A percentile compares a stretch with the other conserved stretches of the same genome.
Evolutionary conservation across 768 basidiomycete genomes (phyloP).

Genomic region (Termitomyces sp.): DNA sequence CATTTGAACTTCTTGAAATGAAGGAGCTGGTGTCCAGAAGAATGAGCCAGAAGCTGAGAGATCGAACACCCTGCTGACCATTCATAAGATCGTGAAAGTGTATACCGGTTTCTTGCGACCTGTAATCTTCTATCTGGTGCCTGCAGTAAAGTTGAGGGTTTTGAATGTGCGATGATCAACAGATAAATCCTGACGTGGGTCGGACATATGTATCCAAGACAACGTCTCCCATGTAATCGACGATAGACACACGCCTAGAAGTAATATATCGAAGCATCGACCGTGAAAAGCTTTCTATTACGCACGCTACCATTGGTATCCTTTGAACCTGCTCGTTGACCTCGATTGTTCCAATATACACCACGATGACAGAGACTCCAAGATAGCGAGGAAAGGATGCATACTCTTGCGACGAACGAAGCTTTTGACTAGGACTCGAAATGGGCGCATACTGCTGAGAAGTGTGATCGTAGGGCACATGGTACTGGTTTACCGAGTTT

Average conservation of each 20-base stretch:
- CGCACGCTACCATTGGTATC: conserved; percentile 50
- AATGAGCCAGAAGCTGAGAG: neutral
- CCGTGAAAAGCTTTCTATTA: conserved; percentile 1
- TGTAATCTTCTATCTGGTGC: conserved; percentile 40
- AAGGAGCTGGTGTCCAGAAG: conserved; percentile 28
- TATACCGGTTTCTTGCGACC: conserved; percentile 41
- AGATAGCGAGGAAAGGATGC: conserved; percentile 26
- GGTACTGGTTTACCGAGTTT: neutral
- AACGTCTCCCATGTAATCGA: conserved; percentile 39
- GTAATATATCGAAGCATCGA: no score
- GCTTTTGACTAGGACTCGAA: neutral
- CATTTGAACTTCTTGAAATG: conserved; percentile 42
- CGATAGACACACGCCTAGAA: conserved; percentile 42
- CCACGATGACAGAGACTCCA: conserved; percentile 38
- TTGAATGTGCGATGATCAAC: neutral
- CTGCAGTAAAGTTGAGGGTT: conserved; percentile 19
- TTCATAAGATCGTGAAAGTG: conserved; percentile 29
- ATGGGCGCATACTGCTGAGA: neutral
- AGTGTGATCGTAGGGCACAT: neutral
- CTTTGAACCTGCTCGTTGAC: conserved; percentile 18
- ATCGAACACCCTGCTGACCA: conserved; percentile 23
- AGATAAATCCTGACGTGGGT: conserved; percentile 37
- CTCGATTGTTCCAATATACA: conserved; percentile 32
- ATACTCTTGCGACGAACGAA: conserved; percentile 10
- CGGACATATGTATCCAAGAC: conserved; percentile 46